Evolutionary conservation across 768 basidiomycete species (phyloP).

Genomic region (Podaxis mareebaensis): DNA sequence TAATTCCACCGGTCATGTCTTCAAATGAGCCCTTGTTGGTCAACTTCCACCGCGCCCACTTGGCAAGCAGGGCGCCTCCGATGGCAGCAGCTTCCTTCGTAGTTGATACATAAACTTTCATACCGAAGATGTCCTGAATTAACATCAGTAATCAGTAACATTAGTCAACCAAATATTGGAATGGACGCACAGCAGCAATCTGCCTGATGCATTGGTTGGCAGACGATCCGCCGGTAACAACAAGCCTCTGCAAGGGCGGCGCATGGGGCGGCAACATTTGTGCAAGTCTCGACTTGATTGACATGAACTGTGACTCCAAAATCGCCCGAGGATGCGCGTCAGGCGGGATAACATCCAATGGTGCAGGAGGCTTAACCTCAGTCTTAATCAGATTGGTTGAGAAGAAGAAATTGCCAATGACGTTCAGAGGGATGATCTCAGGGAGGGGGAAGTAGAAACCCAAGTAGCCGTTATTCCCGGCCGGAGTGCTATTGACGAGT

Average conservation of each 20-base stretch:
- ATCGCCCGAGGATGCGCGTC: slow-evolving; percentile 70
- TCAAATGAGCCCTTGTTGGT: slow-evolving; percentile 55
- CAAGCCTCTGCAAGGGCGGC: slow-evolving; percentile 60
- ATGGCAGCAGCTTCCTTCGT: slow-evolving; percentile 72
- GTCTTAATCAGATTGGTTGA: slow-evolving; percentile 29
- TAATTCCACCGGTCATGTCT: slow-evolving; percentile 57
- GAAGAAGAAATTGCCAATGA: slow-evolving; percentile 73
- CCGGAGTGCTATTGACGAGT: slow-evolving; percentile 51
- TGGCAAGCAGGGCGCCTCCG: slow-evolving; percentile 72
- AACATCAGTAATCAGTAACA: neutral
- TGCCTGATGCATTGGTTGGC: slow-evolving; percentile 73
- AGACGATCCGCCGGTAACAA: slow-evolving; percentile 79
- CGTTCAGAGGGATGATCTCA: slow-evolving; percentile 85
- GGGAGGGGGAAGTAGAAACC: slow-evolving; percentile 83
- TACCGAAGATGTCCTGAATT: slow-evolving; percentile 65
- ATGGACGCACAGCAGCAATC: slow-evolving; percentile 55
- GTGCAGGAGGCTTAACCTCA: slow-evolving; percentile 27
- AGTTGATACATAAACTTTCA: slow-evolving; percentile 68
- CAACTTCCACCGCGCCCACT: slow-evolving; percentile 69
- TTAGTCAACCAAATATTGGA: neutral
- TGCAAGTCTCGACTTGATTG: slow-evolving; percentile 70
- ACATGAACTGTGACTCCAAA: slow-evolving; percentile 83
- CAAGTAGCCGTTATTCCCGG: slow-evolving; percentile 60
- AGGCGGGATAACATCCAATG: slow-evolving; percentile 40
- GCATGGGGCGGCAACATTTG: slow-evolving; percentile 64